phyloP scores from a whole-genome alignment of 495 filamentous ascomycete genomes.

The Penicillium pancosmium region DNA sequence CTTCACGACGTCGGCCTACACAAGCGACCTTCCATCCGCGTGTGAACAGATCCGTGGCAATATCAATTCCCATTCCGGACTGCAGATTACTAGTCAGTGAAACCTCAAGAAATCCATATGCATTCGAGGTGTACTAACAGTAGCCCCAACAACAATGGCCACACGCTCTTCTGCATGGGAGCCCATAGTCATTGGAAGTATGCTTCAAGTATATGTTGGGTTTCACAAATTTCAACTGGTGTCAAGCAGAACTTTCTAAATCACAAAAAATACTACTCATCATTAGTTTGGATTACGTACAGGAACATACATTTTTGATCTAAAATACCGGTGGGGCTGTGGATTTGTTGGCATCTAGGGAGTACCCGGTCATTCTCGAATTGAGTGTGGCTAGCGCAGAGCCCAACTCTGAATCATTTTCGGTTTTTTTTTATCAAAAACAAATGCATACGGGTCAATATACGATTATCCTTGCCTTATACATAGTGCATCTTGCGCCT shows the following conservation, averaged over 20 bases:
- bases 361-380: too few relatives aligned
- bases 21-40: constrained; percentile 33
- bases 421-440: too few relatives aligned
- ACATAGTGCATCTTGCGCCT: too few relatives aligned
- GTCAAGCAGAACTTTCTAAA: background rate
- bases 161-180: constrained; percentile 20
- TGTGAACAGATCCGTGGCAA: constrained; percentile 23
- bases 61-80: constrained; percentile 35
- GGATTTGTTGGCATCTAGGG: too few relatives aligned
- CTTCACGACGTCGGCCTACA: constrained; percentile 23
- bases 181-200: constrained; percentile 14
- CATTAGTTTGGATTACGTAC: background rate
- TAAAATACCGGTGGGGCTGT: too few relatives aligned
- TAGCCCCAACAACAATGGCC: constrained; percentile 26
- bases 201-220: background rate
- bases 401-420: too few relatives aligned
- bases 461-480: too few relatives aligned
- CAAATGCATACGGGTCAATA: too few relatives aligned
- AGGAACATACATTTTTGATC: too few relatives aligned
- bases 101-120: background rate
- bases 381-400: too few relatives aligned
- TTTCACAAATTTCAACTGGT: background rate
- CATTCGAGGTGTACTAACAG: constrained; percentile 21
- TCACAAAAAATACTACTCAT: background rate
- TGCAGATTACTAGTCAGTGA: constrained; percentile 4